Base-by-base conservation (phyloP, 345 rosid genomes). In the Euphorbia pulcherrima region DNA sequence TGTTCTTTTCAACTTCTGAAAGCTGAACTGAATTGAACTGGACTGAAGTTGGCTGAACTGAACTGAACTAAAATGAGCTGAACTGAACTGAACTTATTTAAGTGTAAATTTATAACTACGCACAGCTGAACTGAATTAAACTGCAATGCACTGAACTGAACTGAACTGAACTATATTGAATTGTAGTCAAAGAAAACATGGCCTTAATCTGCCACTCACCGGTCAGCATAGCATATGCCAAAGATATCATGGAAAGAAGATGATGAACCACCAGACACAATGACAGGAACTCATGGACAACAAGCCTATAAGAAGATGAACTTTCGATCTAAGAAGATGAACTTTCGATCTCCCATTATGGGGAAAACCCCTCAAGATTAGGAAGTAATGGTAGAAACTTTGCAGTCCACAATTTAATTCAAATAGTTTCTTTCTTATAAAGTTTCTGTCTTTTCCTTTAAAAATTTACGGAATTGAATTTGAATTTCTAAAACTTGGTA, bases 141-240 rank as follows among this genome's bases (percentile, higher is more conserved):
- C n/a, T n/a, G n/a, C n/a, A n/a, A n/a, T n/a, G n/a, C n/a, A n/a
- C n/a, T n/a, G n/a, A n/a, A n/a, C n/a, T n/a, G n/a, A n/a, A n/a
- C n/a, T n/a, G n/a, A n/a, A n/a, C n/a, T n/a, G n/a, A n/a, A n/a
- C n/a, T n/a, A n/a, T n/a, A n/a, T n/a, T n/a, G n/a, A n/a, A n/a
- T n/a, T n/a, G n/a, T n/a, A n/a, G n/a, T n/a, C n/a, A n/a, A n/a
- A n/a, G n/a, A n/a, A n/a, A n/a, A n/a, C n/a, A n/a, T n/a, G n/a
- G n/a, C n/a, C n/a, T n/a, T 90, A 55, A 88, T 68, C 71, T 90
- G 97, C 48, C 89, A 96, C 73, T 92, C 98, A 70, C 92, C 84
- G 8, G 85, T 71, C 73, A 87, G 80, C 81, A 92, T 75, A 47
- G 96, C 72, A 78, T 92, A 92, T 39, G 92, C 88, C 50, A 92